These are phyloP conservation scores for Hyaloscypha hepaticicola DNA, from an alignment of 495 filamentous ascomycete species.

Conservation along the genomic window DNA sequence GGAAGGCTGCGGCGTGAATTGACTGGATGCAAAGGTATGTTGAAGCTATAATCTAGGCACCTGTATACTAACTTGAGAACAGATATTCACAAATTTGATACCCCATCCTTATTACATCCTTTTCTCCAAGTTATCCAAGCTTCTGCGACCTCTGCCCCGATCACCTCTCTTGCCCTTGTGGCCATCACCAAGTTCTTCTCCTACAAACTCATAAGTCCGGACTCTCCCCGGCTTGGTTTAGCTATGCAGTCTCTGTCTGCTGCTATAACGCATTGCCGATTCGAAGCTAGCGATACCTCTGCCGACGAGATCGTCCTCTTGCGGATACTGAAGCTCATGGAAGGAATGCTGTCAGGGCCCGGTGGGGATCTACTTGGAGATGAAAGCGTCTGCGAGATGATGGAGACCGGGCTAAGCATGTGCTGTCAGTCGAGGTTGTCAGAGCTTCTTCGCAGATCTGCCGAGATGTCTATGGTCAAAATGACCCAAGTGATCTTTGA, in stretches of 20 bases:
- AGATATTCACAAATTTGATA: constrained; percentile 90
- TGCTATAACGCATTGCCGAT: constrained; percentile 95
- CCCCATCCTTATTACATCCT: constrained; percentile 84
- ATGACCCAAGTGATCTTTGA: constrained; percentile 99
- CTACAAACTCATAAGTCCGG: constrained; percentile 82
- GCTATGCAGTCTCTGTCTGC: constrained; percentile 95
- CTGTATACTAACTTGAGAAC: constrained; percentile 16
- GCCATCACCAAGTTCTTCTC: constrained; percentile 98
- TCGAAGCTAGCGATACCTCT: constrained; percentile 91
- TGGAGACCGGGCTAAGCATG: constrained; percentile 97
- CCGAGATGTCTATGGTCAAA: constrained; percentile 95
- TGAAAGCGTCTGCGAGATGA: constrained; percentile 98
- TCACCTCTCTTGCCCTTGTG: constrained; percentile 89
- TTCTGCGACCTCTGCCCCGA: constrained; percentile 92
- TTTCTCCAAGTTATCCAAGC: constrained; percentile 97
- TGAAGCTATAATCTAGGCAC: neutral
- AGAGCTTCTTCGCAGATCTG: constrained; percentile 84
- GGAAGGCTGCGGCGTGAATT: constrained; percentile 85
- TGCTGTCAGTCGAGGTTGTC: constrained; percentile 92
- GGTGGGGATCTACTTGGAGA: constrained; percentile 90
- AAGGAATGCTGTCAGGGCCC: constrained; percentile 91
- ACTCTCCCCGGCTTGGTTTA: constrained; percentile 79
- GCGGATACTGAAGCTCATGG: constrained; percentile 95
- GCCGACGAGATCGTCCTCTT: constrained; percentile 94
- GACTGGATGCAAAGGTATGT: constrained; percentile 76